Base-by-base conservation (phyloP, 1,284 basidiomycete species). In the Malassezia sp. region DNA sequence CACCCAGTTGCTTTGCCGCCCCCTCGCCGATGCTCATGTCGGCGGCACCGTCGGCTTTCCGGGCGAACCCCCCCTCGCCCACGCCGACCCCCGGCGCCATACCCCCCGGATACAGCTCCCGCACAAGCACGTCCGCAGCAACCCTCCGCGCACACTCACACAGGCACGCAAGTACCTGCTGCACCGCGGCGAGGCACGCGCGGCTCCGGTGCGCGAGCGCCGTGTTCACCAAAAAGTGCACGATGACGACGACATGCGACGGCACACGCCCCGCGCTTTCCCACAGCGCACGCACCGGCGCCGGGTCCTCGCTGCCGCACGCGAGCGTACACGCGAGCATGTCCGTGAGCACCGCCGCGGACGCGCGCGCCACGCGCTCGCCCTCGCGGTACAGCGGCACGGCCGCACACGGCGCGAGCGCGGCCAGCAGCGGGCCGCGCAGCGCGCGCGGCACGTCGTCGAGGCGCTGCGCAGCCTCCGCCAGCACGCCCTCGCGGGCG, bases 231-330 rank as follows among this genome's bases (percentile, higher is more conserved):
- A 42, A 26, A 29, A 38, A 49, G 6, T 17, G 9, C 2, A 40
- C 28, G 9, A 44, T n/a, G 5, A 21, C 12, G 10, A 4, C 21
- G 20, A n/a, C 39, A n/a, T 33, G 15, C 7, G 15, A 15, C n/a
- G 26, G 20, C 7, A 5, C 6, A 12, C 9, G 5, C 12, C 29
- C 39, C 21, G 37, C 36, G 9, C 26, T 17, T 23, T 38, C 23
- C 82, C 89, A 88, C 15, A 91, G 76, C 0, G 79, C 77, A 10
- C 82, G 76, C 30, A 91, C 76, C 60, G 87, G 85, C 56, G 85
- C 83, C 0, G 85, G 77, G 58, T 89, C 80, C 21, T 74, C 79
- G 52, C 82, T 78, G 9, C 79, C 77, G 65, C 83, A 88, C 41
- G 81, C 79, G 37, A 83, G 72, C 20, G 84, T 87, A 45, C 93